These are phyloP conservation scores for Piper betle DNA, from an alignment of 164 flowering plant genomes.

Conservation along the genomic window DNA sequence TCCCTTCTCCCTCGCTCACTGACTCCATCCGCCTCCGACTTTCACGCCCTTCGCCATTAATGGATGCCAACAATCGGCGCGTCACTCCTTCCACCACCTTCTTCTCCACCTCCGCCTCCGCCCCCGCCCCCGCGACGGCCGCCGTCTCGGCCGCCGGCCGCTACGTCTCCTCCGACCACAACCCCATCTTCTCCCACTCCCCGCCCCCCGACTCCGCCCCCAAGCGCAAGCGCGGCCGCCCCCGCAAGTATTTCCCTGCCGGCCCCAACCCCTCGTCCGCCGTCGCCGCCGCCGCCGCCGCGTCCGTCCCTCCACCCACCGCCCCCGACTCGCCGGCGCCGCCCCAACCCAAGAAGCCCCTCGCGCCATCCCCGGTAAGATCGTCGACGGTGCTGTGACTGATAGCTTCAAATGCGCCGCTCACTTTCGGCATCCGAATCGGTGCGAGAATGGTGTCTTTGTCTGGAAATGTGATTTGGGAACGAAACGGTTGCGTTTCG, in stretches of 20 bases:
- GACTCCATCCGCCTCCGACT: background rate
- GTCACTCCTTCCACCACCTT: background rate
- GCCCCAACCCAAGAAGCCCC: background rate
- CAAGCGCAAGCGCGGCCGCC: background rate
- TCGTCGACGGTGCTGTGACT: too few relatives aligned
- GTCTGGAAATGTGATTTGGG: too few relatives aligned
- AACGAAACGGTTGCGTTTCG: too few relatives aligned
- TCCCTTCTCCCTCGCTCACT: background rate
- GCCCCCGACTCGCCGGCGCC: background rate
- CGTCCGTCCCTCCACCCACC: background rate
- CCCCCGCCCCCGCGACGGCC: background rate
- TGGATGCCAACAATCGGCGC: background rate
- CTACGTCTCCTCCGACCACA: background rate
- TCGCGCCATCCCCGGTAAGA: background rate
- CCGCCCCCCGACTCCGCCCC: background rate
- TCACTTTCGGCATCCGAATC: too few relatives aligned
- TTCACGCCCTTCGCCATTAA: background rate
- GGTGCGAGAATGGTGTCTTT: too few relatives aligned
- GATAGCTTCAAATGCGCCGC: too few relatives aligned
- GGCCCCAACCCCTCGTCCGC: background rate
- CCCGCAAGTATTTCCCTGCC: background rate
- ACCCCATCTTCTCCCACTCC: background rate
- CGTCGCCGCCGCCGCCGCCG: background rate
- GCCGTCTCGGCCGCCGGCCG: background rate
- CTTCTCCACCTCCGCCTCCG: background rate